Evolutionary conservation across 306 rosid species (phyloP), one percentile per base, ranked within the genome.

Genomic region (Mucuna pruriens): DNA sequence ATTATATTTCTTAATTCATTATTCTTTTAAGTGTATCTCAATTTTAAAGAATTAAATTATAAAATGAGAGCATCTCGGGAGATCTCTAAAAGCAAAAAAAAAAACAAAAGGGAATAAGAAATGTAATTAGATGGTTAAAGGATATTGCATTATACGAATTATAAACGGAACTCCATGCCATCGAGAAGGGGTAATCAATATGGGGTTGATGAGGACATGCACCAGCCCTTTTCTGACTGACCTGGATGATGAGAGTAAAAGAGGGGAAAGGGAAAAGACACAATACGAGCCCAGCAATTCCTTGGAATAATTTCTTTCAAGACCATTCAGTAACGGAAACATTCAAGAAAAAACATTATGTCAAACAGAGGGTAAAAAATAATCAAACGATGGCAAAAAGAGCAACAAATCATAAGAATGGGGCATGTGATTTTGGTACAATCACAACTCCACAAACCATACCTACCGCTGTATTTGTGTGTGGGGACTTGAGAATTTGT

Each of bases 401-500:
- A 49, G 26, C 29, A 80, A 49, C 23, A 71, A 60, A 66, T 67
- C 2, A 69, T 13, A 29, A 29, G 71, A 76, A 9, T 10, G 42
- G 22, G 71, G 33, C 89, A 83, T 76, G 85, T 85, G 88, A 85
- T 42, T 68, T 70, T 34, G 84, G 90, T 54, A 65, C 76, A 74
- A 36, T 64, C 82, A 82, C 63, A 82, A 48, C 48, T 54, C 70
- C 84, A 69, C 77, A 19, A 9, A 48, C 70, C 80, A 23, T 82
- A 16, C 29, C 80, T 44, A 42, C 80, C 80, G 20, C 71, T 75
- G 54, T 19, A 7, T 67, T 78, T 80, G 64, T 78, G 73, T 64
- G 94, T 87, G 85, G 95, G 92, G 89, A 86, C 92, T 76, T 71
- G 79, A 19, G 68, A 80, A 69, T 71, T n/a, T 87, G 86, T 85